Conservation (phyloP, 148 eudicot species). For the Chenopodium quinoa region DNA sequence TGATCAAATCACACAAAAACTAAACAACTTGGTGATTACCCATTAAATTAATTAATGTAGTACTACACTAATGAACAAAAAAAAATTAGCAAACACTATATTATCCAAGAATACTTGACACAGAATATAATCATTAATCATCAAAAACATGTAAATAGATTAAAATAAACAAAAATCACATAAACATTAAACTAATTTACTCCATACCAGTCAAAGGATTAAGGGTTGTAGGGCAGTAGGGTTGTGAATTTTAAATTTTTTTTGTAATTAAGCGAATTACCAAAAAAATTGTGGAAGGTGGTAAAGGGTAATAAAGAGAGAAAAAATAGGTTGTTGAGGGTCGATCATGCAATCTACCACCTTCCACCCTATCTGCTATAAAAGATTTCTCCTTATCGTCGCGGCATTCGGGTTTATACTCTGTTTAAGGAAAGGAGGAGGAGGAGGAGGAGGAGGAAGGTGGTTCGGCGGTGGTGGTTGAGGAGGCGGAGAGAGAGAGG, state of each 20-base stretch:
- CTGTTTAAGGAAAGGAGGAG: slow-evolving; percentile 7
- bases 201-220: not conserved
- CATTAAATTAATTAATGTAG: not conserved
- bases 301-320: slow-evolving; percentile 11
- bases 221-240: too few relatives aligned
- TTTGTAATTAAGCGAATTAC: not conserved
- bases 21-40: not conserved
- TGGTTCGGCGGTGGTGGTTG: not conserved
- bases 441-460: not conserved
- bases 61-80: not conserved
- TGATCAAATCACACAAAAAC: not conserved
- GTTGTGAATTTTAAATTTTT: too few relatives aligned
- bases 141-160: not conserved
- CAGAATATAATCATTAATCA: not conserved
- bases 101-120: not conserved
- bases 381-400: not conserved
- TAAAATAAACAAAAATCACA: not conserved
- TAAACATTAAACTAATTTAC: not conserved
- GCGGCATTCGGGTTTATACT: not conserved
- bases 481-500: not conserved
- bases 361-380: not conserved
- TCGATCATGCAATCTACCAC: slow-evolving; percentile 38
- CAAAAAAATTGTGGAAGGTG: slow-evolving; percentile 16
- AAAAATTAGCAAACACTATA: not conserved
- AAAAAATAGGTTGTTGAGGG: slow-evolving; percentile 20